These are phyloP conservation scores for Claviceps paspali DNA, from an alignment of 2,329 filamentous ascomycete genomes.

Conservation along the genomic window DNA sequence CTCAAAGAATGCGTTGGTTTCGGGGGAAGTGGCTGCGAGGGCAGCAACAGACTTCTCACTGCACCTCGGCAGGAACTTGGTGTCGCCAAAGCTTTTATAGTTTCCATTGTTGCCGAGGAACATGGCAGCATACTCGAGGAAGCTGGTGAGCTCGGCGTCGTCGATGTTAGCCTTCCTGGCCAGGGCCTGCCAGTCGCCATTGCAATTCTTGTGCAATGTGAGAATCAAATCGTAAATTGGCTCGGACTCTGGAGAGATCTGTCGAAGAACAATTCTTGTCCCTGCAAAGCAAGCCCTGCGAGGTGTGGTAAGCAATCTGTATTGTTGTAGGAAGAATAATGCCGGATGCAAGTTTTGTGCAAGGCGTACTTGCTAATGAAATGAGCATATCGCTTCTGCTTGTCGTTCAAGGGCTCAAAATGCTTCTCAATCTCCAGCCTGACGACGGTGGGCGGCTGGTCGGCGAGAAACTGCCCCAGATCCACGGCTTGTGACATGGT, in stretches of 20 bases:
- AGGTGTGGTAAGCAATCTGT: background rate
- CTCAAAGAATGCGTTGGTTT: constrained; percentile 49
- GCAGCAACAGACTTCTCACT: constrained; percentile 47
- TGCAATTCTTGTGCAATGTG: constrained; percentile 47
- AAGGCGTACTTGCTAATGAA: constrained; percentile 58
- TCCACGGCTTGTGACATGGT: constrained; percentile 46
- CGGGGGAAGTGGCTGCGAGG: constrained; percentile 43
- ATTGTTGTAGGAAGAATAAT: too few relatives aligned
- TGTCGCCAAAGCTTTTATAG: constrained; percentile 77
- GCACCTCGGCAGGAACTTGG: constrained; percentile 67
- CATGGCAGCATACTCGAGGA: constrained; percentile 63
- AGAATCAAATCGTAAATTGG: constrained; percentile 70
- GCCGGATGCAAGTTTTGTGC: background rate
- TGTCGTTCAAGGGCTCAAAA: constrained; percentile 61
- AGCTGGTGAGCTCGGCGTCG: constrained; percentile 47
- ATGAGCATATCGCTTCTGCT: constrained; percentile 83
- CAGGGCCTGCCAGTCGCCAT: constrained; percentile 57
- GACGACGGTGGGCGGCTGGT: constrained; percentile 79
- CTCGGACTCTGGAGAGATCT: constrained; percentile 70
- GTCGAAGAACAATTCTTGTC: constrained; percentile 62
- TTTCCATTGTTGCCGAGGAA: constrained; percentile 72
- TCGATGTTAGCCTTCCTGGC: constrained; percentile 49
- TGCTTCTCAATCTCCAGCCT: constrained; percentile 83
- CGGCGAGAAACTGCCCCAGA: constrained; percentile 68
- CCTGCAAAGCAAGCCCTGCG: constrained; percentile 60